A percentile compares a stretch with the other conserved stretches of the same genome.
phyloP scores from a whole-genome alignment of 106 monocot genomes.

The Chionographis japonica region DNA sequence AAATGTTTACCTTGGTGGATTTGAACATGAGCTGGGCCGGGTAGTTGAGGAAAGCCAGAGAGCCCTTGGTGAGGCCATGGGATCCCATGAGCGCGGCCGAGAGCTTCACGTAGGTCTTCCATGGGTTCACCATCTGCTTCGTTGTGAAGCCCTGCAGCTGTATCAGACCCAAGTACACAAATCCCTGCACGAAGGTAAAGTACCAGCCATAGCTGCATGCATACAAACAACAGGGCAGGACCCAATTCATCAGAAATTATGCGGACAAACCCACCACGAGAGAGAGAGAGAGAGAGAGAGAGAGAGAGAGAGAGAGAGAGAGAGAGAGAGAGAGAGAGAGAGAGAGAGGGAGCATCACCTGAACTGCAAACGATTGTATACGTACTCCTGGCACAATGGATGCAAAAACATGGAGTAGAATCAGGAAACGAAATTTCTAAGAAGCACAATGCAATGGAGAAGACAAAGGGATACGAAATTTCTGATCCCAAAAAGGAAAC shows the following conservation, averaged over 20 bases:
- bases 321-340: neutral
- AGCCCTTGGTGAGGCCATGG: constrained; percentile 88
- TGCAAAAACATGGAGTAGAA: neutral
- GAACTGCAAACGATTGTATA: constrained; percentile 85
- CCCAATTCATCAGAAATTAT: neutral
- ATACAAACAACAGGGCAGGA: neutral
- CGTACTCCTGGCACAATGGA: constrained; percentile 69
- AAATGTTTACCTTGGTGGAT: constrained; percentile 69
- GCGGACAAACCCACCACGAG: neutral
- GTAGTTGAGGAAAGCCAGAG: constrained; percentile 92
- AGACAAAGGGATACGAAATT: too few relatives aligned
- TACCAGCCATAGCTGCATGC: constrained; percentile 86
- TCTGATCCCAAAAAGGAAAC: too few relatives aligned
- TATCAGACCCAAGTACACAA: constrained; percentile 75
- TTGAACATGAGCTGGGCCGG: constrained; percentile 98
- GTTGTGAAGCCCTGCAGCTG: constrained; percentile 72
- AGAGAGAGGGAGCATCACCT: constrained; percentile 25
- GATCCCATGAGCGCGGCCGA: constrained; percentile 87
- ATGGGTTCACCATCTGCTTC: constrained; percentile 92
- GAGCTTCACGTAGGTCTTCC: constrained; percentile 85
- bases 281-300: neutral
- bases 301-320: neutral
- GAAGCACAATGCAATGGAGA: too few relatives aligned
- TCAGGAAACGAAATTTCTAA: neutral
- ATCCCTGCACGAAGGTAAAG: constrained; percentile 95